Evolutionary conservation across 192 early-diverging fungal species (phyloP), one percentile per base, ranked within the genome.

Genomic region (Backusella tuberculispora): DNA sequence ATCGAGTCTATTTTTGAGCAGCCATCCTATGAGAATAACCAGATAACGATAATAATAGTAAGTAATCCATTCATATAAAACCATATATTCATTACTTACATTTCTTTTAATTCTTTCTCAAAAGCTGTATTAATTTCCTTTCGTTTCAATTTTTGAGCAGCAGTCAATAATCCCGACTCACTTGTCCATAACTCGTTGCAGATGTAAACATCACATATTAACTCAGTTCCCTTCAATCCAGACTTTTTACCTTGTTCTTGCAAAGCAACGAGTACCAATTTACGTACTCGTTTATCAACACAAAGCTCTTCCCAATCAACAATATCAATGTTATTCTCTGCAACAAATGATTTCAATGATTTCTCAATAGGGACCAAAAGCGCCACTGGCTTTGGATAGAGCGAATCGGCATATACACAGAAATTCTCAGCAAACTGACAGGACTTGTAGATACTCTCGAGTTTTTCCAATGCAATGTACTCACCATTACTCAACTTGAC

Each of bases 381-480:
- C 9, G 94, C 95, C 15, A 96, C 90, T 21, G 92, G 91, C 71
- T 88, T 88, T 53, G 81, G 64, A 81, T 91, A 83, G 66, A 90
- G 84, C 29, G 93, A 85, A 81, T 95, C 91, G 40, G 89, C 92
- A 71, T 88, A 88, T 5, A 95, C 88, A 76, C 90, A 91, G 60
- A 95, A 88, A 78, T 95, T 96, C 80, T 85, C 85, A 41, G 96
- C 92, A 69, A 85, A 88, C 26, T 80, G 50, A 17, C 87, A 87
- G 43, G 86, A 86, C 80, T 92, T 90, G 90, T 99, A 99, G 9
- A 93, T 87, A 17, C 93, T 87, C 83, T 99, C 97, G 34, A 99
- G 84, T 78, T 94, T 94, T 83, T 99, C 97, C 47, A 99, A 80
- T 21, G 97, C 97, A 81, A 99, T 92, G 84, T 93, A 95, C 84